Evolutionary conservation across 2,329 filamentous ascomycete genomes (phyloP), one percentile per base, ranked within the genome.

Genomic region (Hymenotorrendiella dingleyae): DNA sequence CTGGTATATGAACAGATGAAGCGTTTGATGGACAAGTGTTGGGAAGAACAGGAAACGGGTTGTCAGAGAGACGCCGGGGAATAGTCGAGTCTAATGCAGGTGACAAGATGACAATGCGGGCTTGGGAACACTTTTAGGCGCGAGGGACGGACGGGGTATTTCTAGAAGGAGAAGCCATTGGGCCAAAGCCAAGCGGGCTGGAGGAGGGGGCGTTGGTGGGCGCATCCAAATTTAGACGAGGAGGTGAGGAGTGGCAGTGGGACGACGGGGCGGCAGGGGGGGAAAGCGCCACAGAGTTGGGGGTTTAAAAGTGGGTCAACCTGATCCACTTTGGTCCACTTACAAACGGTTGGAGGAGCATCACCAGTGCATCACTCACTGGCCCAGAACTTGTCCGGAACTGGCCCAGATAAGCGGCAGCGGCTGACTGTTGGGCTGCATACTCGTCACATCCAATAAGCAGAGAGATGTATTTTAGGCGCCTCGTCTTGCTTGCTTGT

Each of bases 161-260:
- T 55, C 51, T 46, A 57, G 53, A 52, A 52, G 46, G n/a, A n/a
- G n/a, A n/a, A n/a, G n/a, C n/a, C 40, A 46, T 23, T 40, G 49
- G 43, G 11, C 30, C 42, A 44, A 28, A 45, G 35, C n/a, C n/a
- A n/a, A n/a, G n/a, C n/a, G n/a, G n/a, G n/a, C n/a, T n/a, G n/a
- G n/a, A n/a, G n/a, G n/a, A n/a, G 27, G 21, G 37, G 42, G 35
- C n/a, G 17, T 22, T 27, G 26, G 16, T 4, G 33, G 24, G 17
- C 24, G 17, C 19, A 38, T 39, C 42, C 28, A 28, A 39, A 35
- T 37, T 32, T 21, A 19, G n/a, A 11, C n/a, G 32, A 17, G 16
- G 27, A 33, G 16, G 16, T 28, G 14, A 24, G 35, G 28, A 21
- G 29, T 8, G 8, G 14, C 8, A 32, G 8, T 14, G 14, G 14